Base-by-base conservation (phyloP, 176 grass and related monocot species). In the Aegilops umbellulata region DNA sequence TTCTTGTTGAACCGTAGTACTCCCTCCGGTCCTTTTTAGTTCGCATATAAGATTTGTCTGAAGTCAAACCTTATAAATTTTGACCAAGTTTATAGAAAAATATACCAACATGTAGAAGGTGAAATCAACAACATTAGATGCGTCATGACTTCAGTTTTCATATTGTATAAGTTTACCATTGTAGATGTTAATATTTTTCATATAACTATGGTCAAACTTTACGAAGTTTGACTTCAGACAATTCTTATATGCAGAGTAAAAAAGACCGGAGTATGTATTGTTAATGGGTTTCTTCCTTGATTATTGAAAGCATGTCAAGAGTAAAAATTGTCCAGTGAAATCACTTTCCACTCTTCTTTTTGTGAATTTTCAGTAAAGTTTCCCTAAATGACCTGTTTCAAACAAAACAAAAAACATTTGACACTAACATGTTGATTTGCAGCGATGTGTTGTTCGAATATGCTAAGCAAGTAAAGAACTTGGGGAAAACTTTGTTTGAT, bases 401-500 rank as follows among this genome's bases (percentile, higher is more conserved):
- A n/a, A n/a, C n/a, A n/a, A n/a, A n/a, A 32, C 0, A 35, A 35
- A 19, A 22, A 22, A 58, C 22, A 57, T 8, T 22, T 2, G 53
- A 0, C 17, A 7, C 53, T 58, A 22, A 63, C 68, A 16, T 41
- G 7, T 61, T 53, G 3, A 66, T 79, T 85, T 85, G 22, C 72
- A 93, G 93, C 1, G 80, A 83, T 4, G 77, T 11, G 12, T 60
- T 95, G 11, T 58, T 91, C 7, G 91, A 91, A 49, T 93, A 91
- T 0, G 73, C 84, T 9, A 32, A 80, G 2, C 86, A 91, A 70
- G 39, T 95, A 51, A 93, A 76, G 76, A 13, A 46, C 23, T 87
- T 95, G 60, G 94, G 94, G 34, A 70, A 84, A 1, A 80, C 20
- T 34, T 76, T 93, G 51, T 90, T 96, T 2, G 85, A 84, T 78